These are phyloP conservation scores for Verbena officinalis DNA, from an alignment of 257 asterid species.

Conservation along the genomic window DNA sequence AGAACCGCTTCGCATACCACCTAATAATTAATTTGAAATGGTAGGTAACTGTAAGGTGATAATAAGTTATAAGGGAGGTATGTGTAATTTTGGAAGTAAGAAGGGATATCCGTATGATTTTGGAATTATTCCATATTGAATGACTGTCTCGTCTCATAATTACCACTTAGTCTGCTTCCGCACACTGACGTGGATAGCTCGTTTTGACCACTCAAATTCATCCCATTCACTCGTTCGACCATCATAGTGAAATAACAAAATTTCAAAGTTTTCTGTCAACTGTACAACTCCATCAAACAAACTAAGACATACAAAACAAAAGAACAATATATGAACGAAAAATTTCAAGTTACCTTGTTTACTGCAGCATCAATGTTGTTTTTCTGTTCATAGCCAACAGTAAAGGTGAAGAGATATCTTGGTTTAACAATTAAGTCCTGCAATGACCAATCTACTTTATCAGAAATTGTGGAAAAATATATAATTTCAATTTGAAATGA, in stretches of 20 bases:
- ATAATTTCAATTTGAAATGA: no score
- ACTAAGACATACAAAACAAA: conserved; percentile 11
- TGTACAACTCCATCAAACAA: conserved; percentile 43
- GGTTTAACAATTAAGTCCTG: conserved; percentile 84
- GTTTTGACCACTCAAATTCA: conserved; percentile 89
- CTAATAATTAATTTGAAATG: conserved; percentile 28
- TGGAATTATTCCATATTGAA: no score
- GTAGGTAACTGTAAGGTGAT: no score
- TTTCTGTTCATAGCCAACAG: conserved; percentile 82
- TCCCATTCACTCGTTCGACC: conserved; percentile 93
- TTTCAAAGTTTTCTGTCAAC: conserved; percentile 86
- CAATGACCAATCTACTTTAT: conserved; percentile 22
- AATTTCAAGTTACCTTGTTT: conserved; percentile 54
- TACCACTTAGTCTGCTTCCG: conserved; percentile 90
- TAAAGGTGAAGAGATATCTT: conserved; percentile 83
- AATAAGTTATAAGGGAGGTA: no score
- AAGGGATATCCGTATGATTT: no score
- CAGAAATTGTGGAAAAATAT: conserved; percentile 16
- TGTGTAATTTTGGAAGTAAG: no score
- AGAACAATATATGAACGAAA: background rate
- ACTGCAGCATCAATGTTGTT: conserved; percentile 86
- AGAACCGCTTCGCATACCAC: conserved; percentile 97
- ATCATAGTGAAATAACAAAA: conserved; percentile 89
- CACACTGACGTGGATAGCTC: conserved; percentile 79
- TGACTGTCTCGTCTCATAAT: no score